Conservation (phyloP, 2,329 filamentous ascomycete species). For the Pyrenochaeta sp. region DNA sequence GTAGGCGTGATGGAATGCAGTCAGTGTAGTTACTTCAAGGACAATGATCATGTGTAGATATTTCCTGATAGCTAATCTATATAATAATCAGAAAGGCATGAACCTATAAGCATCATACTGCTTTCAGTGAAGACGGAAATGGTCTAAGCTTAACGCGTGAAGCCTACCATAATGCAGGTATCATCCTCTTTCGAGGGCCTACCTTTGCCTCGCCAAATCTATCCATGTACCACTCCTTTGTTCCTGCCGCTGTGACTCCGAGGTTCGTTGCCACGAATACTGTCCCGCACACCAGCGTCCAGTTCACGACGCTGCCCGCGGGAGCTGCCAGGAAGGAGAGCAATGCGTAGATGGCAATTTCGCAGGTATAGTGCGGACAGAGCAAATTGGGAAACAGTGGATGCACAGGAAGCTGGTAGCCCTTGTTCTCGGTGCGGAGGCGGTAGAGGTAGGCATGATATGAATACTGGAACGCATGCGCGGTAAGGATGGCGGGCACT, state of each 20-base stretch:
- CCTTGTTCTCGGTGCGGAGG: constrained; percentile 54
- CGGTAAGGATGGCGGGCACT: constrained; percentile 71
- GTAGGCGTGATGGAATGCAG: no score
- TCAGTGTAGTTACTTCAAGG: no score
- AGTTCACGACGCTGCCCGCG: constrained; percentile 70
- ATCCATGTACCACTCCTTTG: constrained; percentile 65
- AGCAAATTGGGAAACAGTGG: constrained; percentile 76
- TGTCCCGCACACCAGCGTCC: constrained; percentile 73
- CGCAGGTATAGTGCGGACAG: constrained; percentile 91
- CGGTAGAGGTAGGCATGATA: constrained; percentile 58
- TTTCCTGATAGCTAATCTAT: no score
- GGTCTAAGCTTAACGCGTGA: neutral
- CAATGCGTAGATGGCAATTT: constrained; percentile 84
- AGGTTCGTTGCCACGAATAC: constrained; percentile 82
- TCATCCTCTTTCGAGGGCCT: constrained; percentile 38
- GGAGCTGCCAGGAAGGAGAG: constrained; percentile 80
- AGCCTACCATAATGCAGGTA: constrained; percentile 44
- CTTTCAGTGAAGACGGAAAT: neutral
- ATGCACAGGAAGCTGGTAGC: constrained; percentile 82
- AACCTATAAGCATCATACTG: neutral
- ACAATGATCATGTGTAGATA: no score
- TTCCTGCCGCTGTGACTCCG: constrained; percentile 80
- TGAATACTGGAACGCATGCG: constrained; percentile 76
- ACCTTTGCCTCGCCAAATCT: constrained; percentile 45
- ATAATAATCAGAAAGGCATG: no score